These are phyloP conservation scores for Sporothrix humicola DNA, from an alignment of 2,329 filamentous ascomycete species.

Conservation along the genomic window DNA sequence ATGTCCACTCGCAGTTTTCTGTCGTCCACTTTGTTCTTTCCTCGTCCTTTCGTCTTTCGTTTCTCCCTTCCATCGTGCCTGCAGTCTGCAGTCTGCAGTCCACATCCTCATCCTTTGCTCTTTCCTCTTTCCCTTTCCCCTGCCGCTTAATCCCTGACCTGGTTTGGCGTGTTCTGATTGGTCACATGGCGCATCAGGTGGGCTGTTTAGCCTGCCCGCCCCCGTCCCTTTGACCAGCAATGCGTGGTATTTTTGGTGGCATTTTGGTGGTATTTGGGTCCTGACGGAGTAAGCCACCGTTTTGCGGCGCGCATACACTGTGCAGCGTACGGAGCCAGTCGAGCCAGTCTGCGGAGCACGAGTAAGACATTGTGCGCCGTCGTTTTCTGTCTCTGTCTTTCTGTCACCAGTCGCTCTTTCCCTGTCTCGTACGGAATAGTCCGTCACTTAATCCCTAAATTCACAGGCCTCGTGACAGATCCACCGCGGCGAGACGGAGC, in stretches of 20 bases:
- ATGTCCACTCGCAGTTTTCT: too few relatives aligned
- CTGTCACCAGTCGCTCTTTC: background rate
- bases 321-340: background rate
- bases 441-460: background rate
- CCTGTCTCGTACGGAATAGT: background rate
- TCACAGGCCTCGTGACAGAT: constrained; percentile 29
- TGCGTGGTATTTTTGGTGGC: background rate
- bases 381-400: background rate
- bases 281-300: constrained; percentile 23
- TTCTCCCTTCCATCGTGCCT: background rate
- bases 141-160: constrained; percentile 1
- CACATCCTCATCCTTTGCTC: background rate
- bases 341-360: background rate
- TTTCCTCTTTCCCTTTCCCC: background rate
- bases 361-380: constrained; percentile 6
- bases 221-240: constrained; percentile 3
- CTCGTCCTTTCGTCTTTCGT: background rate
- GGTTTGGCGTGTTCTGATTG: background rate
- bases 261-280: background rate
- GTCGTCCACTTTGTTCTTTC: background rate
- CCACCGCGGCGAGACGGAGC: constrained; percentile 12
- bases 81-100: background rate
- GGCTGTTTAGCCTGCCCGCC: constrained; percentile 17
- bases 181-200: constrained; percentile 14
- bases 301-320: background rate